Conservation (phyloP, 2,329 filamentous ascomycete genomes). For the Xylaria sp. region DNA sequence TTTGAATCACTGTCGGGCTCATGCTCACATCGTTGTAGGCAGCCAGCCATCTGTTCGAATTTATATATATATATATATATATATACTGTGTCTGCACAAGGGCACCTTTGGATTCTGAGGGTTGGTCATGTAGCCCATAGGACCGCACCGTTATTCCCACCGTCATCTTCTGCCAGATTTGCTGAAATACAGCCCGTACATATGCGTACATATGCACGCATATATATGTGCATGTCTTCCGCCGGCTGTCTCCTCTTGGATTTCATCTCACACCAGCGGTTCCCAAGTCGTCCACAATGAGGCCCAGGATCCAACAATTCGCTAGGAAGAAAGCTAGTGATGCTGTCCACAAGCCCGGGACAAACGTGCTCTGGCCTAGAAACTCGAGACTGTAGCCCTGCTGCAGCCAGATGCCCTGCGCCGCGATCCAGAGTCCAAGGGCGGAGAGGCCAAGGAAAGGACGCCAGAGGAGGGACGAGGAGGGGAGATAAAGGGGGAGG, state of each 20-base stretch:
- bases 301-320: slow-evolving; percentile 84
- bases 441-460: slow-evolving; percentile 66
- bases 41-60: neutral
- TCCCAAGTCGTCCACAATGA: slow-evolving; percentile 71
- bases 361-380: slow-evolving; percentile 78
- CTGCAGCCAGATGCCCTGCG: slow-evolving; percentile 76
- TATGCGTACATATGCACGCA: neutral
- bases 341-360: slow-evolving; percentile 78
- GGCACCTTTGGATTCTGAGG: neutral
- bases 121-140: neutral
- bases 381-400: slow-evolving; percentile 79
- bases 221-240: neutral
- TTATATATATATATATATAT: neutral
- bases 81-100: too few relatives aligned
- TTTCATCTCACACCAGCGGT: slow-evolving; percentile 1
- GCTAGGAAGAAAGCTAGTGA: slow-evolving; percentile 79
- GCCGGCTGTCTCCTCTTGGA: neutral
- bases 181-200: neutral
- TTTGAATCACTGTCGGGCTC: too few relatives aligned
- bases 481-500: slow-evolving; percentile 85
- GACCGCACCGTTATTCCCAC: neutral
- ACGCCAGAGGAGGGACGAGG: slow-evolving; percentile 68
- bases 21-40: too few relatives aligned
- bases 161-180: neutral
- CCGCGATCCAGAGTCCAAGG: slow-evolving; percentile 71